Evolutionary conservation across 208 protist genomes (phyloP).

Genomic region (Wallacemonas sp.): DNA sequence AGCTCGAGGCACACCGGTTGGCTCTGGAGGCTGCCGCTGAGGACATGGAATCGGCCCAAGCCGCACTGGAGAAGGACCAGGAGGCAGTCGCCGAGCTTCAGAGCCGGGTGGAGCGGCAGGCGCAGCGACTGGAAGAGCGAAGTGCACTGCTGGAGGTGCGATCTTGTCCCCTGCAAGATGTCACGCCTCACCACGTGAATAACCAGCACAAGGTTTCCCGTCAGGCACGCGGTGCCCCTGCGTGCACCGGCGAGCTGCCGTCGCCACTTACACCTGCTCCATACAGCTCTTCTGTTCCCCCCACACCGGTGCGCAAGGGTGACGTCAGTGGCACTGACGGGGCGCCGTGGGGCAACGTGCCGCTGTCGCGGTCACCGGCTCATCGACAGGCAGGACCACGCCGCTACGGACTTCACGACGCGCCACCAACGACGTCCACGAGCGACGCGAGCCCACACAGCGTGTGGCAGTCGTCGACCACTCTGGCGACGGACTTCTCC

Average conservation of each 20-base stretch:
- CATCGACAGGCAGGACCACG: neutral
- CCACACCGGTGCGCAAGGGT: neutral
- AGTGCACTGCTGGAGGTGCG: conserved; percentile 5
- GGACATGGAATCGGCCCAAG: conserved; percentile 9
- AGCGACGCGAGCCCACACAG: neutral
- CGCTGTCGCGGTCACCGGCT: neutral
- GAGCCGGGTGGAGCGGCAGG: conserved; percentile 8
- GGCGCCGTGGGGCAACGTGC: neutral
- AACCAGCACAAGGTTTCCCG: neutral
- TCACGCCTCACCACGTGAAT: neutral
- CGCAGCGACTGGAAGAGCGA: conserved; percentile 3
- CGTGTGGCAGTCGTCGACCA: neutral
- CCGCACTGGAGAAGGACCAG: conserved; percentile 14
- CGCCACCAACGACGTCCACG: neutral
- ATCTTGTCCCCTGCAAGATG: neutral
- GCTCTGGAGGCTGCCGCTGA: conserved; percentile 17
- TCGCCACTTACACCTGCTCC: neutral
- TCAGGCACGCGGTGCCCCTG: too few species aligned
- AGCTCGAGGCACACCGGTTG: conserved; percentile 21
- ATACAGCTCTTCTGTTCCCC: neutral
- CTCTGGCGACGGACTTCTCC: conserved; percentile 14
- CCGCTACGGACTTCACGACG: neutral
- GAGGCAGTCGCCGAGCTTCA: conserved; percentile 3
- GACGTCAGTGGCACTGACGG: neutral
- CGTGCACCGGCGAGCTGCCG: too few species aligned